Evolutionary conservation across 225 moss, liverwort and hornwort species (phyloP), one percentile per base, ranked within the genome.

Genomic region (Physcomitrellopsis africana): DNA sequence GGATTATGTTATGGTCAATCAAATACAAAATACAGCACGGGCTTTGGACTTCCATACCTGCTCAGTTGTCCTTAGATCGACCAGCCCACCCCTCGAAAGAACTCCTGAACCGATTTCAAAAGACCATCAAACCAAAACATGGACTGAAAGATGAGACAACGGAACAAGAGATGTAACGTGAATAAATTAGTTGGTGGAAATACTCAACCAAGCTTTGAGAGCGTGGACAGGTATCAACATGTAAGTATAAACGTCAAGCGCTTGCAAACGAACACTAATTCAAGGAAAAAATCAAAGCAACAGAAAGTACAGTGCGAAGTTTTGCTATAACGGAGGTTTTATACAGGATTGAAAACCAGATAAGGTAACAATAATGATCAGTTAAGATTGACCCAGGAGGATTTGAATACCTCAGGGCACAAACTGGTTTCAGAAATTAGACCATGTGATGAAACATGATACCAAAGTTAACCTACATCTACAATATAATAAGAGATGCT

Each of bases 361-460:
- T 37, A 69, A 47, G 53, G 10, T 65, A 16, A 55, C 8, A 54
- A 27, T 54, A 83, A 66, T 66, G 65, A 63, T 12, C 10, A 20
- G 15, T 26, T 64, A 20, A 29, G 46, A 65, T 72, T 47, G 12
- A 41, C 44, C 75, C 56, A 56, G 9, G 32, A 52, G 22, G 18
- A 59, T 47, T 43, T 4, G 54, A 67, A 49, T 57, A 51, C 24
- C 70, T 77, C 67, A 41, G 51, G 49, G 44, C 2, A 60, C 67
- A 67, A 77, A 62, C 61, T 74, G 29, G 5, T 48, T 42, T 74
- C 23, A 70, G 44, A 42, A 59, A 60, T 65, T 18, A 48, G 62
- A 42, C 24, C 53, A 65, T 66, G 63, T 49, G 7, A 56, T 58
- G 62, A 61, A 63, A n/a, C 16, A 56, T 68, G 63, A 67, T 44